Evolutionary conservation across 179 eudicot species (phyloP), one percentile per base, ranked within the genome.

Genomic region (Silene vulgaris): DNA sequence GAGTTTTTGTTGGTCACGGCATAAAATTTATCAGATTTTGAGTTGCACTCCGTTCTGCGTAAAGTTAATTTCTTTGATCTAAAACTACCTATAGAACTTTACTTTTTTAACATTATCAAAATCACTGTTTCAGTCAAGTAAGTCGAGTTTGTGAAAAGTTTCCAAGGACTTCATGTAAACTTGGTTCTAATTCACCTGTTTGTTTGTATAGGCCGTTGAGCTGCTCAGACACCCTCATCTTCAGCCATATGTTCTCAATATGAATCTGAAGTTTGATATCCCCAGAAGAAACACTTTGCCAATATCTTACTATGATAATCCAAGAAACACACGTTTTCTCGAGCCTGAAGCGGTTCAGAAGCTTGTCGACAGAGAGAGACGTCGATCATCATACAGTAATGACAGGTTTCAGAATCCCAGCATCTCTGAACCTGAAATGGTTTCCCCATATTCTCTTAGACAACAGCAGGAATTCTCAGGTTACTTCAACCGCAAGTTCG

Each of bases 321-420:
- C 75, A 8, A 85, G 83, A 76, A 85, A 81, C 72, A 79, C 90
- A 11, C 76, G 85, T 80, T 84, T 86, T 75, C 57, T 80, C 21
- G 90, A 82, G 75, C 85, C 92, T 9, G 88, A 81, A 65, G 81
- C 82, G 77, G 86, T 83, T 67, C 84, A 81, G 69, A 76, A 78
- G 80, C 74, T 83, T 48, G 48, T 54, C 9, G 84, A 85, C 64
- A 85, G 79, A 82, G 87, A 84, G 67, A 90, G 77, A 78, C 81
- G 92, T 29, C 80, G 82, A 57, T 94, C 94, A 7, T 84, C 83
- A 50, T 72, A 78, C 66, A 85, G 88, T 76, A 91, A 89, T 72
- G 88, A 94, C 81, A 85, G 97, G 80, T 89, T 89, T 78, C 86
- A 90, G 76, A 90, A 90, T 81, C 98, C 97, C 68, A 94, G 98